Percentiles rank a stretch among this genome's conserved stretches.
Conservation (phyloP, 2,329 filamentous ascomycete species). For the Hymenoscyphus scutula region DNA sequence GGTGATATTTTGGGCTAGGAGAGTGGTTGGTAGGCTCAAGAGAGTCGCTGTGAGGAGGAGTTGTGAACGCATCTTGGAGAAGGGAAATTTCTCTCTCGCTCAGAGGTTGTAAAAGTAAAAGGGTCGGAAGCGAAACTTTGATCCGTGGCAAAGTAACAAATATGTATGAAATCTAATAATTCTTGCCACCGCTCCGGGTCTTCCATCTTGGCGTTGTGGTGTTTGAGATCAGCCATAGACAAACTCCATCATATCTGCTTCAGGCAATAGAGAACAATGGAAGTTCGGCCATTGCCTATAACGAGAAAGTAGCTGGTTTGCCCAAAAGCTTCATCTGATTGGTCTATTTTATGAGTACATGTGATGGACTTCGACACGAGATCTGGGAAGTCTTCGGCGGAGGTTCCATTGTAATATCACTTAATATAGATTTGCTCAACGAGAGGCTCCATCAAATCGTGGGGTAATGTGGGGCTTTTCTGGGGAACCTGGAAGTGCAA, state of each 20-base stretch:
- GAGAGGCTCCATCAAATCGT: not conserved
- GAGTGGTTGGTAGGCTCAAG: not conserved
- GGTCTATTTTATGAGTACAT: not conserved
- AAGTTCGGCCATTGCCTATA: conserved; percentile 1
- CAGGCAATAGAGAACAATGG: conserved; percentile 4
- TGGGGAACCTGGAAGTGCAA: conserved; percentile 2
- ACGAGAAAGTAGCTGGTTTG: not conserved
- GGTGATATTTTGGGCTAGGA: conserved; percentile 11
- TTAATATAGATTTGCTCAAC: not conserved
- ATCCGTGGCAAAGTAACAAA: not conserved
- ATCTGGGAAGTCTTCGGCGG: not conserved
- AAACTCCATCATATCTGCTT: not conserved
- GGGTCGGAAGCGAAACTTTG: not conserved
- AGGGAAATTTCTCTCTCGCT: not conserved
- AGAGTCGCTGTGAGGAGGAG: conserved; percentile 4
- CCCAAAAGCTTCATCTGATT: not conserved
- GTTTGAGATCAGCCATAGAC: conserved; percentile 6
- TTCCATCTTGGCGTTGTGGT: not conserved
- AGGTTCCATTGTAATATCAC: not conserved
- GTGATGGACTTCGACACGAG: not conserved
- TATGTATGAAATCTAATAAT: not conserved
- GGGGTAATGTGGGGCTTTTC: conserved; percentile 11
- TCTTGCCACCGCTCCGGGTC: not conserved
- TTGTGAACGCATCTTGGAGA: not conserved
- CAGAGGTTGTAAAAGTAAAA: no score